phyloP scores from a whole-genome alignment of 1,284 basidiomycete genomes.

The Cryptococcus hybrid region DNA sequence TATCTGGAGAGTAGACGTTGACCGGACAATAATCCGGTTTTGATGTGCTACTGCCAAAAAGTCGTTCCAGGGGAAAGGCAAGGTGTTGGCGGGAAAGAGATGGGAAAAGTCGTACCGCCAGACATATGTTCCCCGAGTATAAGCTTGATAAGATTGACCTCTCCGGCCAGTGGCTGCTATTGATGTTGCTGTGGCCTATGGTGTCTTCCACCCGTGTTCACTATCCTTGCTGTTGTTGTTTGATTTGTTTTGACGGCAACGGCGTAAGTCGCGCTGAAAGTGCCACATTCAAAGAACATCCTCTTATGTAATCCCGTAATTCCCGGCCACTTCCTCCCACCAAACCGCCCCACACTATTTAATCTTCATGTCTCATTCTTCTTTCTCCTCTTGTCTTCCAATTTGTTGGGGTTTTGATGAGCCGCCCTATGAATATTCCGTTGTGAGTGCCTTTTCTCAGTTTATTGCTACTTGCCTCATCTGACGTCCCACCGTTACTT shows the following conservation, averaged over 20 bases:
- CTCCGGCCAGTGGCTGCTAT: no score
- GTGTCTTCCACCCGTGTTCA: no score
- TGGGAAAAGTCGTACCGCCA: constrained; percentile 44
- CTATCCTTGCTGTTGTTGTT: not conserved
- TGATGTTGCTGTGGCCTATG: no score
- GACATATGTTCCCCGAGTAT: constrained; percentile 18
- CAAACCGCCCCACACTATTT: not conserved
- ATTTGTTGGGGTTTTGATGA: constrained; percentile 7
- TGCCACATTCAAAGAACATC: constrained; percentile 3
- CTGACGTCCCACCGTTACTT: not conserved
- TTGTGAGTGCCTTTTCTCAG: constrained; percentile 2
- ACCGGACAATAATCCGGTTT: constrained; percentile 40
- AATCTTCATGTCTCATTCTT: not conserved
- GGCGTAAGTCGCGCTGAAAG: constrained; percentile 3
- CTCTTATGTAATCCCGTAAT: not conserved
- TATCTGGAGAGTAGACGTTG: constrained; percentile 38
- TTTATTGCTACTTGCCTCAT: no score
- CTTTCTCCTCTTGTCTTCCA: constrained; percentile 3
- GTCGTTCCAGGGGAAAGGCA: constrained; percentile 47
- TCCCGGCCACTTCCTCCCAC: not conserved
- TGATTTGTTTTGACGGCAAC: constrained; percentile 2
- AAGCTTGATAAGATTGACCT: not conserved
- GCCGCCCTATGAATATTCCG: constrained; percentile 6
- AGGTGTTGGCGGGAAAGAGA: constrained; percentile 23
- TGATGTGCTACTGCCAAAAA: constrained; percentile 36